Evolutionary conservation across 139 green algal species (phyloP).

Genomic region (Volvox reticuliferus): DNA sequence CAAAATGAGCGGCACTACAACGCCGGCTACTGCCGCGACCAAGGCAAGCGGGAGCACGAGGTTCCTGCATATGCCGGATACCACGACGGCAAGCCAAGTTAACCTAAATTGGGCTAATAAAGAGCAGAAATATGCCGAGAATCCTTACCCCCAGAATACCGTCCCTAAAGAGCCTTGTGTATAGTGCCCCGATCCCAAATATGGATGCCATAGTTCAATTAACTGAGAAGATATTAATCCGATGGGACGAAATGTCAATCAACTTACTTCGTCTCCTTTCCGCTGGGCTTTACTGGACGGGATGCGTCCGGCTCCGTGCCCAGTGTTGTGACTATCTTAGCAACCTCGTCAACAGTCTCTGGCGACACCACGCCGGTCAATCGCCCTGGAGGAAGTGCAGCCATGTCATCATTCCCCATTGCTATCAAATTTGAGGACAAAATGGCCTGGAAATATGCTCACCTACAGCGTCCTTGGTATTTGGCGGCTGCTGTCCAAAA

Average conservation of each 20-base stretch:
- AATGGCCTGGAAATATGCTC: background rate
- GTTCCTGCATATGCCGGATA: slow-evolving; percentile 14
- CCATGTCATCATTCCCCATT: background rate
- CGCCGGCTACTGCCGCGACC: background rate
- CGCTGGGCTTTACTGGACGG: background rate
- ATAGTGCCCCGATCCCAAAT: no score
- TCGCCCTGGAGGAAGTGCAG: background rate
- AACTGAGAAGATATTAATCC: no score
- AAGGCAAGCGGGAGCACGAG: slow-evolving; percentile 7
- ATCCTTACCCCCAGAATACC: no score
- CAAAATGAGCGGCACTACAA: slow-evolving; percentile 17
- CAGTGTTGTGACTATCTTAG: slow-evolving; percentile 3
- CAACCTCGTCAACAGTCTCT: slow-evolving; percentile 43
- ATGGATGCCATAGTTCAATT: no score
- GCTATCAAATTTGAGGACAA: background rate
- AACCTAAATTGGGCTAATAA: no score
- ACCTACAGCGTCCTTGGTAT: slow-evolving; percentile 22
- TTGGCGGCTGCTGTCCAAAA: slow-evolving; percentile 32
- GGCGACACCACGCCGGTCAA: slow-evolving; percentile 31
- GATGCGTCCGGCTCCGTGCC: slow-evolving; percentile 26
- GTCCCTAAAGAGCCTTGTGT: no score
- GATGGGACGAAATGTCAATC: no score
- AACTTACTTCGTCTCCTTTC: slow-evolving; percentile 35
- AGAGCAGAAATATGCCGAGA: no score
- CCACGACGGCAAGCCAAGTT: no score